Percentiles rank a stretch among this genome's conserved stretches.
Evolutionary conservation across 139 green algal genomes (phyloP).

Genomic region (Raphidocelis subcapitata): DNA sequence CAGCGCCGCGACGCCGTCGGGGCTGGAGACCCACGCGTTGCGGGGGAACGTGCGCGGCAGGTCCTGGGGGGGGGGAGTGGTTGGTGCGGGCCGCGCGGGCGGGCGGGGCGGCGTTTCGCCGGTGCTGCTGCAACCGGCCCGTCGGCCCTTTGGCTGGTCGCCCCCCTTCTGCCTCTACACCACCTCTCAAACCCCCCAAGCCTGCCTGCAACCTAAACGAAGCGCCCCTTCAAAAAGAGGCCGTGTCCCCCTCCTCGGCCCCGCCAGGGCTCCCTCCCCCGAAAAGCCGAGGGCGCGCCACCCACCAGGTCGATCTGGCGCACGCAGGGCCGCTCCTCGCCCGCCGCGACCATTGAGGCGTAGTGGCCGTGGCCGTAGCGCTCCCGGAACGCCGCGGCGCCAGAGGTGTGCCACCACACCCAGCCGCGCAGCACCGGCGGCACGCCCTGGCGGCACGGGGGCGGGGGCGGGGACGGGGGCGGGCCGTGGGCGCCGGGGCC

Average conservation of each 20-base stretch:
- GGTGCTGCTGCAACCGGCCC: too few relatives aligned
- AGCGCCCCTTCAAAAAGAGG: too few relatives aligned
- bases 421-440: constrained; percentile 51
- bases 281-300: too few relatives aligned
- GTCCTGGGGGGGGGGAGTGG: constrained; percentile 48
- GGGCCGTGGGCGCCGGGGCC: neutral
- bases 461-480: neutral
- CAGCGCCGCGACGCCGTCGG: constrained; percentile 64
- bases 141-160: too few relatives aligned
- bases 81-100: neutral
- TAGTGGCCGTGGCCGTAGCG: constrained; percentile 46
- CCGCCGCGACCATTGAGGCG: constrained; percentile 29
- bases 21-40: constrained; percentile 55
- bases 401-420: constrained; percentile 66
- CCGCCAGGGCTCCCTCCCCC: too few relatives aligned
- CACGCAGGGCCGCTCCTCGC: constrained; percentile 23
- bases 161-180: too few relatives aligned
- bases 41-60: constrained; percentile 77
- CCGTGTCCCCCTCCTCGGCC: too few relatives aligned
- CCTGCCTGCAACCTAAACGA: too few relatives aligned
- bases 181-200: too few relatives aligned
- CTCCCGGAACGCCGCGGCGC: constrained; percentile 31
- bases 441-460: constrained; percentile 33
- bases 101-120: too few relatives aligned
- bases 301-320: constrained; percentile 74